Evolutionary conservation across 2,329 filamentous ascomycete species (phyloP).

Genomic region (Ophiostoma himal-ulmi): DNA sequence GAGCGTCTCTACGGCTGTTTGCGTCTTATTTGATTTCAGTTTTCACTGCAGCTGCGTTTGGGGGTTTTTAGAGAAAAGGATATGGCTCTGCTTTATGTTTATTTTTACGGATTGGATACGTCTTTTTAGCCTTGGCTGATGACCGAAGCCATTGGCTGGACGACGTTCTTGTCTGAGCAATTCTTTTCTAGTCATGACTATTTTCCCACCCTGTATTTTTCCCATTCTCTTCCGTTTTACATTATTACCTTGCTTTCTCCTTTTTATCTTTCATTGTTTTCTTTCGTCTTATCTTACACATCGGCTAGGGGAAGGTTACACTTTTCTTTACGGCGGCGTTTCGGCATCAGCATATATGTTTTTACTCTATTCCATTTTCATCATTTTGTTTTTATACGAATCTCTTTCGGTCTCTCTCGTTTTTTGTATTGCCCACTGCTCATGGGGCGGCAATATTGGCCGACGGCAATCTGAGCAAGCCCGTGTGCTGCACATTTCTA

Average conservation of each 20-base stretch:
- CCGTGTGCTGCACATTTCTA: not conserved
- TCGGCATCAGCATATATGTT: constrained; percentile 11
- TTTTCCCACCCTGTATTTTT: not conserved
- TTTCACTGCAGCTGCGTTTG: not conserved
- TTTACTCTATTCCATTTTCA: not conserved
- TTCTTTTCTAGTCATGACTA: not conserved
- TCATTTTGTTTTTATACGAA: not conserved
- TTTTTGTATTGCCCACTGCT: not conserved
- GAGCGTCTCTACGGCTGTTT: not conserved
- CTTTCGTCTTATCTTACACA: not conserved
- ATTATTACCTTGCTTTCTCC: not conserved
- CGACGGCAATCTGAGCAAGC: too few species aligned
- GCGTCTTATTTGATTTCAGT: not conserved
- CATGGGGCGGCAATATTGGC: not conserved
- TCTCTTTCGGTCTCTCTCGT: not conserved
- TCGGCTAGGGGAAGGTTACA: constrained; percentile 2
- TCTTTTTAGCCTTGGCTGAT: not conserved
- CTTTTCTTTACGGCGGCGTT: constrained; percentile 14
- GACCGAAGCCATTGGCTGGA: too few species aligned
- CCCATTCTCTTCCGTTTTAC: not conserved
- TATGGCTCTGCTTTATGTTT: constrained; percentile 2
- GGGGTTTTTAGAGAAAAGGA: constrained; percentile 1
- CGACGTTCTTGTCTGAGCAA: not conserved
- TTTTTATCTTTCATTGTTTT: not conserved
- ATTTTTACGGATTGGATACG: not conserved